phyloP scores from a whole-genome alignment of 1,139 yeast genomes.

The Dujonia santamariae region DNA sequence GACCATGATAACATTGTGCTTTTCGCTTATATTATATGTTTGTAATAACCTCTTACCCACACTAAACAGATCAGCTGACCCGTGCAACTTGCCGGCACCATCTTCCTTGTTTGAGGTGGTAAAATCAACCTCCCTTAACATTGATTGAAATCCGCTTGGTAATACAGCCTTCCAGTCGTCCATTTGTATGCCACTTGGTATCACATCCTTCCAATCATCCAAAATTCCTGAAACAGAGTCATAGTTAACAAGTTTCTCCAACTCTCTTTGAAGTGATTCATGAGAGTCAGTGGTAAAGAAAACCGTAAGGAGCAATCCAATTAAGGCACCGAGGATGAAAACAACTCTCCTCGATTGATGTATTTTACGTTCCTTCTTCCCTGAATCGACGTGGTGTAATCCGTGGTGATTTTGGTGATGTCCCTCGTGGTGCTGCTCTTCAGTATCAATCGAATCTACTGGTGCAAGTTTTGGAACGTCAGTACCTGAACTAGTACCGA shows the following conservation, averaged over 20 bases:
- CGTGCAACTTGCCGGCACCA: constrained; percentile 37
- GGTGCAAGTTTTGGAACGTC: neutral
- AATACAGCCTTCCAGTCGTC: constrained; percentile 68
- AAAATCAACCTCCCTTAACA: constrained; percentile 54
- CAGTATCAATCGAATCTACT: neutral
- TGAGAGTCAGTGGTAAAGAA: constrained; percentile 51
- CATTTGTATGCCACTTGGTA: constrained; percentile 67
- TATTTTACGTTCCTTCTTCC: constrained; percentile 3
- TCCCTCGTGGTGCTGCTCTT: neutral
- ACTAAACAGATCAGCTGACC: constrained; percentile 79
- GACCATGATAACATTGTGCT: constrained; percentile 82
- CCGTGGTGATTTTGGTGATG: neutral
- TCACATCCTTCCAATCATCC: constrained; percentile 63
- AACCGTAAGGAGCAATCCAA: constrained; percentile 67
- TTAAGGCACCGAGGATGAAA: constrained; percentile 56
- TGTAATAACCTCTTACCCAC: constrained; percentile 70
- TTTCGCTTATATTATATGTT: constrained; percentile 49
- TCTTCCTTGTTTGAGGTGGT: constrained; percentile 15
- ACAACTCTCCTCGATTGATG: constrained; percentile 46
- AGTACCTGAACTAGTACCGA: neutral
- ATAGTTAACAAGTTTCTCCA: constrained; percentile 55
- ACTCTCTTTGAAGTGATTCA: constrained; percentile 38
- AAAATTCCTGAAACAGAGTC: constrained; percentile 49
- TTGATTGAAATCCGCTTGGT: constrained; percentile 62
- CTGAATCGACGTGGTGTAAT: neutral